phyloP scores from a whole-genome alignment of 2,329 filamentous ascomycete genomes.

The Colletotrichum trifolii region DNA sequence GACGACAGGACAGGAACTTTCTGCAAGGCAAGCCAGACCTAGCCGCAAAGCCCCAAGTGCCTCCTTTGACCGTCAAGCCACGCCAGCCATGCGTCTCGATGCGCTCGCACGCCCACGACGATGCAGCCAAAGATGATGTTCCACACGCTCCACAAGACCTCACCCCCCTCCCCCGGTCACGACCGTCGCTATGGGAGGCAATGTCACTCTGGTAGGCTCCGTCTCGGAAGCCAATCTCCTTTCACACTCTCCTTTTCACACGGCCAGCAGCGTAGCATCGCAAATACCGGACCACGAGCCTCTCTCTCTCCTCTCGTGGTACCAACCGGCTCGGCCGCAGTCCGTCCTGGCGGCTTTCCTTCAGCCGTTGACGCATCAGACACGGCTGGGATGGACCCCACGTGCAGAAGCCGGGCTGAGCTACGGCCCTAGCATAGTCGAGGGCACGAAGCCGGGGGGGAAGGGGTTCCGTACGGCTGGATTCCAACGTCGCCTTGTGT shows the following conservation, averaged over 20 bases:
- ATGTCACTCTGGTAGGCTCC: too few relatives aligned
- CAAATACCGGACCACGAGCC: conserved; percentile 5
- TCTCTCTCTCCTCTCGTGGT: conserved; percentile 27
- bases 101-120: conserved; percentile 4
- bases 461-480: neutral
- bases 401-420: too few relatives aligned
- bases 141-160: neutral
- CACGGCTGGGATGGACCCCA: conserved; percentile 3
- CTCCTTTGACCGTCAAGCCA: conserved; percentile 12
- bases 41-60: neutral
- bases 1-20: too few relatives aligned
- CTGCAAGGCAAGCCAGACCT: neutral
- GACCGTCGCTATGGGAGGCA: neutral
- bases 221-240: conserved; percentile 18
- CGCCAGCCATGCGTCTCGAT: neutral
- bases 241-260: neutral
- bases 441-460: too few relatives aligned
- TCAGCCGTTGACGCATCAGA: conserved; percentile 12
- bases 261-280: neutral
- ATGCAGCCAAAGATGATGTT: conserved; percentile 11
- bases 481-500: conserved; percentile 5
- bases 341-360: neutral
- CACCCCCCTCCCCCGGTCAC: neutral
- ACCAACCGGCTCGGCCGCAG: conserved; percentile 24
- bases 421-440: too few relatives aligned